Conservation (phyloP, 139 green algal species). For the Tetradesmus obliquus region DNA sequence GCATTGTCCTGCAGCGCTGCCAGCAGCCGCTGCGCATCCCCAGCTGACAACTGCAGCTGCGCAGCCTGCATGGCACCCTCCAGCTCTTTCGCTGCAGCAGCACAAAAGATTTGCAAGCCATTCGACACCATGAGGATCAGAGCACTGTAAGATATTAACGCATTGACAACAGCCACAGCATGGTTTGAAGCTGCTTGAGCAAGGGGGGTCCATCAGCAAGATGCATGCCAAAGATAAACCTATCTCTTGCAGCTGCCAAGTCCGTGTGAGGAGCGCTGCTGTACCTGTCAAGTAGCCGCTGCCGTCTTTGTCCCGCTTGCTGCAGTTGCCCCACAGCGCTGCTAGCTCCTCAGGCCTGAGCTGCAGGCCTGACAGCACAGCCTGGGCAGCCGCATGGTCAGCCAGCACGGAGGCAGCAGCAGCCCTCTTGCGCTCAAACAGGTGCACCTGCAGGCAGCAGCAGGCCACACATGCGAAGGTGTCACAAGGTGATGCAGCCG, state of each 20-base stretch:
- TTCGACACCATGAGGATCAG: not conserved
- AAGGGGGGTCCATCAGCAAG: not conserved
- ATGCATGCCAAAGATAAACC: not conserved
- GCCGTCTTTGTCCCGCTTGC: not conserved
- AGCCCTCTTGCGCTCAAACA: conserved; percentile 24
- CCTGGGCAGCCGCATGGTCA: not conserved
- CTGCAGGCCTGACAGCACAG: conserved; percentile 7
- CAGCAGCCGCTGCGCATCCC: not conserved
- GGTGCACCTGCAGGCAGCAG: not conserved
- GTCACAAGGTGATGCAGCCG: not conserved
- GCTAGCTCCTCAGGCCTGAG: not conserved
- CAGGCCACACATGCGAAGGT: not conserved
- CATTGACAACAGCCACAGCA: too few relatives aligned
- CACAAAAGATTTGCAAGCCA: not conserved
- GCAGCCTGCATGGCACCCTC: not conserved
- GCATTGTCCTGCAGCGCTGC: conserved; percentile 32
- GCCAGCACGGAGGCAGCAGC: conserved; percentile 8
- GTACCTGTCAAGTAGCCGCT: conserved; percentile 30
- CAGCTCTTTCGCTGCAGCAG: conserved; percentile 1
- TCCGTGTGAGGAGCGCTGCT: not conserved
- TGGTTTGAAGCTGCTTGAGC: not conserved
- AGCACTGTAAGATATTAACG: too few relatives aligned
- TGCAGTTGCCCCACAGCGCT: conserved; percentile 18
- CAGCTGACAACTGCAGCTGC: conserved; percentile 11
- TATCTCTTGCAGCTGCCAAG: not conserved